phyloP scores from a whole-genome alignment of 345 rosid genomes.

The Linum usitatissimum region DNA sequence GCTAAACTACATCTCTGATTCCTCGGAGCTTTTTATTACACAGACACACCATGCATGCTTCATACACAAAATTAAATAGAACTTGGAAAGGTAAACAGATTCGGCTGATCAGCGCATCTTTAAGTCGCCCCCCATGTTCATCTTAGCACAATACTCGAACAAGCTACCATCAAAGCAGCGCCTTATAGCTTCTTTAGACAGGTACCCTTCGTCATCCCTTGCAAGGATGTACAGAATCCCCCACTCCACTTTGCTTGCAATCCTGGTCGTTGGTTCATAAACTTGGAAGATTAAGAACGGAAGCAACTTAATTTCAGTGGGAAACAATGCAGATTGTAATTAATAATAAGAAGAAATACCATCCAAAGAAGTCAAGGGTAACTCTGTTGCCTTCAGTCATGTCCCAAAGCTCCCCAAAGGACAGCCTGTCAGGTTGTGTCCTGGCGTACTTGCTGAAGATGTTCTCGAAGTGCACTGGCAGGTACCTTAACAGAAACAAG shows the following conservation, averaged over 20 bases:
- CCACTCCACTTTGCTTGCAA: conserved; percentile 50
- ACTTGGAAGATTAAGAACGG: background rate
- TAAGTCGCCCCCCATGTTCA: conserved; percentile 26
- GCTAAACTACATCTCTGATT: background rate
- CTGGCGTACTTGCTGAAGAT: conserved; percentile 68
- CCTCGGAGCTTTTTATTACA: background rate
- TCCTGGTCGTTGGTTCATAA: conserved; percentile 25
- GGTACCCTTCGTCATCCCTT: conserved; percentile 54
- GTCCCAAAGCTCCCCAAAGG: conserved; percentile 57
- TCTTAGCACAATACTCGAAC: conserved; percentile 60
- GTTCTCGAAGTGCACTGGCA: conserved; percentile 49
- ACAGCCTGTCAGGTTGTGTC: conserved; percentile 49
- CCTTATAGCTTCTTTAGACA: conserved; percentile 68
- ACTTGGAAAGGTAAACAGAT: background rate
- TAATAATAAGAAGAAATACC: conserved; percentile 16
- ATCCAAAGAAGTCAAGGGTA: conserved; percentile 53
- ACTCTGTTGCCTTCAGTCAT: conserved; percentile 62
- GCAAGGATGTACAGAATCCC: conserved; percentile 45
- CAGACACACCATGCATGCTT: background rate
- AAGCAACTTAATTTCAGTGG: background rate
- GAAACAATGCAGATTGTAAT: background rate
- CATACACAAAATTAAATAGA: background rate
- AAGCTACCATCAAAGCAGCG: conserved; percentile 70
- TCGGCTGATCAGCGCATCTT: conserved; percentile 22
- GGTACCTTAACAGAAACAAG: conserved; percentile 22